Evolutionary conservation across 345 rosid genomes (phyloP).

Genomic region (Salix suchowensis): DNA sequence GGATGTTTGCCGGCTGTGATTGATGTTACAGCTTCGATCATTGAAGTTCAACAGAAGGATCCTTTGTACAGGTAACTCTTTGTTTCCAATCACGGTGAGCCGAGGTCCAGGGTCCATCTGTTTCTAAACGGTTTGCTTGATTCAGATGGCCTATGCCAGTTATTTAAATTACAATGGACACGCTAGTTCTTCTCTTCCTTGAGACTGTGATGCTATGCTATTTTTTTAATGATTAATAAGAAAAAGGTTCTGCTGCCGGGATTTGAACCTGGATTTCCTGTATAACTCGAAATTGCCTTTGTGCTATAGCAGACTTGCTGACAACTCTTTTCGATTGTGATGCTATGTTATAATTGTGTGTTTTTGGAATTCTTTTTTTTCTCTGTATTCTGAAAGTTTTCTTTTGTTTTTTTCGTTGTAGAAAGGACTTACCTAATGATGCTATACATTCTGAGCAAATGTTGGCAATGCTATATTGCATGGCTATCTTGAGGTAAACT

Average conservation of each 20-base stretch:
- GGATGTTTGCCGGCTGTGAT: constrained; percentile 75
- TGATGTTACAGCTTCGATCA: constrained; percentile 75
- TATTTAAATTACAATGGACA: background rate
- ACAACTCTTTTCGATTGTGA: background rate
- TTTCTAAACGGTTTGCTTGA: background rate
- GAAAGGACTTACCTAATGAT: constrained; percentile 41
- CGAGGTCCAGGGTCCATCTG: background rate
- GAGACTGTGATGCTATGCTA: background rate
- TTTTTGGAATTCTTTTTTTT: background rate
- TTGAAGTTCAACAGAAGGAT: constrained; percentile 78
- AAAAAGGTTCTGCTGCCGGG: too few species aligned
- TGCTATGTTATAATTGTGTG: background rate
- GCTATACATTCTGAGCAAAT: constrained; percentile 63
- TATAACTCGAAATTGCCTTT: too few species aligned
- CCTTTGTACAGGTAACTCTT: constrained; percentile 53
- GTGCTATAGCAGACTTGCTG: too few species aligned
- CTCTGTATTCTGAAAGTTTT: background rate
- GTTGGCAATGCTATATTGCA: constrained; percentile 70
- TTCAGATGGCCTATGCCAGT: background rate
- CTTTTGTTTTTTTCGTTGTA: constrained; percentile 15
- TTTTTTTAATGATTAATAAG: too few species aligned
- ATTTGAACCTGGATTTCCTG: too few species aligned
- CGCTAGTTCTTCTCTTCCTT: background rate
- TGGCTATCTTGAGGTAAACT: constrained; percentile 78
- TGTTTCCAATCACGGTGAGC: background rate